phyloP scores from a whole-genome alignment of 1,284 basidiomycete species.

The Trichosporon asahii region DNA sequence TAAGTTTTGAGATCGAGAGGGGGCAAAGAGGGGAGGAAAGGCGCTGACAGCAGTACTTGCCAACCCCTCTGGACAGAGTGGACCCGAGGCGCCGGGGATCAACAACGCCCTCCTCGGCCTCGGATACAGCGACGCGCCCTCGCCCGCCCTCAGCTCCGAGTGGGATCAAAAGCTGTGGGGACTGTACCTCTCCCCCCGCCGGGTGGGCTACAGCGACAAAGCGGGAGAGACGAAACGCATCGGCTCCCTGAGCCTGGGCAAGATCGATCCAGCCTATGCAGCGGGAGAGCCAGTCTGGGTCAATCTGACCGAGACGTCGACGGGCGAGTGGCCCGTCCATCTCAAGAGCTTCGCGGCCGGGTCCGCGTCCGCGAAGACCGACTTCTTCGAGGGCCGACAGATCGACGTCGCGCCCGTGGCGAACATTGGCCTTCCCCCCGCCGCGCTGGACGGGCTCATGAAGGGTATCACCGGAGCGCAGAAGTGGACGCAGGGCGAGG shows the following conservation, averaged over 20 bases:
- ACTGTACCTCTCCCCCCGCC: background rate
- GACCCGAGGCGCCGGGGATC: background rate
- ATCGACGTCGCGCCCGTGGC: background rate
- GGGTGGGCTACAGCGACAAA: background rate
- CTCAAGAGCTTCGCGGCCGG: background rate
- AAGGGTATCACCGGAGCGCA: background rate
- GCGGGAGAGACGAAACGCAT: background rate
- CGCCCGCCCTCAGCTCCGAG: background rate
- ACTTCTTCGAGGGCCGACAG: background rate
- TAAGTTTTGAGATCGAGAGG: background rate
- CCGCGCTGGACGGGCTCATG: background rate
- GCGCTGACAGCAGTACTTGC: background rate
- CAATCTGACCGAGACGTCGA: background rate
- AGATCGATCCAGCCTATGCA: background rate
- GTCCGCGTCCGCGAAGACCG: background rate
- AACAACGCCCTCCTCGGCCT: conserved; percentile 5
- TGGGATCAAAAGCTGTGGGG: conserved; percentile 1
- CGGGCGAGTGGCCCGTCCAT: background rate
- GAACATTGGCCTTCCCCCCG: background rate
- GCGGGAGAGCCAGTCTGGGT: background rate
- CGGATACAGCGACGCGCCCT: background rate
- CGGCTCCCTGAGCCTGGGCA: background rate
- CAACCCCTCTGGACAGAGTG: background rate
- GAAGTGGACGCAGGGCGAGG: background rate
- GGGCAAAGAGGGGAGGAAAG: background rate